These are phyloP conservation scores for Phytophthora melonis DNA, from an alignment of 352 stramenopile genomes.

Conservation along the genomic window DNA sequence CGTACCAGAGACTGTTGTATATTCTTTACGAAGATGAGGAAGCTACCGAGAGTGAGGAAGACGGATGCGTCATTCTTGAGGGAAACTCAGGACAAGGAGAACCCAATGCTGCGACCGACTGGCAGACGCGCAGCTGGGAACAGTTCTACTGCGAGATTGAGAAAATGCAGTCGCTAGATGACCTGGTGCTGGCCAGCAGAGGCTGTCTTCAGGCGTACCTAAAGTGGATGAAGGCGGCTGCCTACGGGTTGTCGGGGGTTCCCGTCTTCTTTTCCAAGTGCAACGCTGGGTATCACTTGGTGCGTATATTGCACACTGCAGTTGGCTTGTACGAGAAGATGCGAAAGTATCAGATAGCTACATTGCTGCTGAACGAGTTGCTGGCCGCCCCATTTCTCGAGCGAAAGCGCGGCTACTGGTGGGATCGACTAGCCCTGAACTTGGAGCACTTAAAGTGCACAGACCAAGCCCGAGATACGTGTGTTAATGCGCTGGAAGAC, in stretches of 20 bases:
- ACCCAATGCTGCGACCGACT: constrained; percentile 23
- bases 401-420: constrained; percentile 80
- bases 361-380: constrained; percentile 72
- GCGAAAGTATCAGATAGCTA: constrained; percentile 75
- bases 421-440: constrained; percentile 77
- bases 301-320: constrained; percentile 64
- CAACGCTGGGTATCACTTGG: constrained; percentile 76
- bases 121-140: constrained; percentile 62
- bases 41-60: constrained; percentile 20
- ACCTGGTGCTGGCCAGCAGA: constrained; percentile 62
- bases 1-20: constrained; percentile 57
- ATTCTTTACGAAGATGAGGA: constrained; percentile 37
- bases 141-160: constrained; percentile 57
- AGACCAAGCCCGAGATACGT: constrained; percentile 57
- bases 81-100: background rate
- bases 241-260: constrained; percentile 20
- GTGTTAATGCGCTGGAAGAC: constrained; percentile 66
- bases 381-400: constrained; percentile 60
- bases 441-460: constrained; percentile 76
- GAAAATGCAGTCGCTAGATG: constrained; percentile 63
- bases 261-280: constrained; percentile 68
- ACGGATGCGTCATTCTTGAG: constrained; percentile 12
- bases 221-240: constrained; percentile 48
- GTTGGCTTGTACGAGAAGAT: constrained; percentile 80
- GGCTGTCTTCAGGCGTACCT: constrained; percentile 57